These are phyloP conservation scores for Streptanthus diversifolius DNA, from an alignment of 345 rosid species.

Conservation along the genomic window DNA sequence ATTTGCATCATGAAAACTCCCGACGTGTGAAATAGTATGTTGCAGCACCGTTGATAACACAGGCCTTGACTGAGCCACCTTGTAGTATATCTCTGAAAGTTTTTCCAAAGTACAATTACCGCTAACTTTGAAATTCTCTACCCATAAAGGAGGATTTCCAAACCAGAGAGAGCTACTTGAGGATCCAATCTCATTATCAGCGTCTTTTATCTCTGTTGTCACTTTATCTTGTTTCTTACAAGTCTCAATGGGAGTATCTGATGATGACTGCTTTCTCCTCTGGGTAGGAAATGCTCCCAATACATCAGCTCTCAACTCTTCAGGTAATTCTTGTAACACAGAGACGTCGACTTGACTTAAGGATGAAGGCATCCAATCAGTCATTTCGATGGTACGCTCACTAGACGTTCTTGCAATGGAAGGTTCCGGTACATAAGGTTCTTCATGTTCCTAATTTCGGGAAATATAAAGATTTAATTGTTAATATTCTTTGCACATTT, in stretches of 20 bases:
- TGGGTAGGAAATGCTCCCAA: constrained; percentile 60
- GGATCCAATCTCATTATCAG: constrained; percentile 38
- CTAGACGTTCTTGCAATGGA: constrained; percentile 29
- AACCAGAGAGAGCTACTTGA: constrained; percentile 46
- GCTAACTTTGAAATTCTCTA: constrained; percentile 57
- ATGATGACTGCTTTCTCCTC: constrained; percentile 40
- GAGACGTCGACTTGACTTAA: constrained; percentile 76
- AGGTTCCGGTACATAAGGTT: neutral
- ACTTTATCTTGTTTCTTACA: constrained; percentile 36
- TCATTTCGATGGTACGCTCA: constrained; percentile 30
- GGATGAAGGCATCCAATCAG: constrained; percentile 70
- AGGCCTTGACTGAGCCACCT: constrained; percentile 42
- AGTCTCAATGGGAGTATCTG: constrained; percentile 34
- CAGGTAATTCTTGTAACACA: constrained; percentile 80
- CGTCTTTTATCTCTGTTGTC: constrained; percentile 16
- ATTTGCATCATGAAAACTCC: constrained; percentile 35
- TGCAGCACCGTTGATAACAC: constrained; percentile 59
- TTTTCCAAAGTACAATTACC: constrained; percentile 42
- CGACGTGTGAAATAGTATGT: constrained; percentile 36
- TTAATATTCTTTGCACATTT: neutral
- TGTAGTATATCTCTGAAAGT: constrained; percentile 56
- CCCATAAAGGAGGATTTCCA: constrained; percentile 84
- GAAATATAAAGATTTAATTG: neutral
- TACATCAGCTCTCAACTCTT: constrained; percentile 65
- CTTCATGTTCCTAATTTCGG: constrained; percentile 21